Base-by-base conservation (phyloP, 306 rosid genomes). In the Quillaja saponaria region DNA sequence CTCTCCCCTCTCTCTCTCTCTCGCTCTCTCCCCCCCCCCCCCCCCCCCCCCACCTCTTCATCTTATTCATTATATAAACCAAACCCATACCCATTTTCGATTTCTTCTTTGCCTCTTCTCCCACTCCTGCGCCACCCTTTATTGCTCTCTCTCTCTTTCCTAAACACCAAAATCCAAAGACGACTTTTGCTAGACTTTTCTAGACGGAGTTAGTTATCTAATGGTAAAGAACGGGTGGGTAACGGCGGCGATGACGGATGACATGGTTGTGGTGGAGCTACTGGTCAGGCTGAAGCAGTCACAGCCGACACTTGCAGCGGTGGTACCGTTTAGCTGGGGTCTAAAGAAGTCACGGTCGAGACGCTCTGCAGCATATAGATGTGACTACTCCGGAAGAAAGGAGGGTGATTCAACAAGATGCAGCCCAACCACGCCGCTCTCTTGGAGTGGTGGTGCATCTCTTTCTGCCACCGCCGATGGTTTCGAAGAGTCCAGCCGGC, bases 341-440 rank as follows among this genome's bases (percentile, higher is more conserved):
- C 34, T 63, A 18, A 71, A 79, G 70, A 80, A 78, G 66, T 87
- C 82, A 0, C 85, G 99, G 12, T 81, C 95, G 37, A 79, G 84
- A 74, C 25, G 54, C 7, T 1, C 78, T 21, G 37, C 74, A 10
- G 19, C 76, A 17, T 68, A 71, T 25, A 80, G 87, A 50, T 80
- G 84, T 64, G 90, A 81, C 76, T 77, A 12, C 60, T 76, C 73
- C 25, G 77, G 37, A 38, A 58, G 67, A 73, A 76, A 76, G 45
- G 76, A 73, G 14, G 62, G 69, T 42, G 88, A 83, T 52, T 82
- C 89, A 1, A 77, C 94, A 64, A 83, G 99, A 83, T 85, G 87
- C 58, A 89, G 96, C 53, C 99, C 99, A 0, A 84, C 96, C 21
- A 89, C 99, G 1, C 99, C 99, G 1, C 97, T 94, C 41, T 87